These are phyloP conservation scores for Pisolithus thermaeus DNA, from an alignment of 1,284 basidiomycete genomes.

Conservation along the genomic window DNA sequence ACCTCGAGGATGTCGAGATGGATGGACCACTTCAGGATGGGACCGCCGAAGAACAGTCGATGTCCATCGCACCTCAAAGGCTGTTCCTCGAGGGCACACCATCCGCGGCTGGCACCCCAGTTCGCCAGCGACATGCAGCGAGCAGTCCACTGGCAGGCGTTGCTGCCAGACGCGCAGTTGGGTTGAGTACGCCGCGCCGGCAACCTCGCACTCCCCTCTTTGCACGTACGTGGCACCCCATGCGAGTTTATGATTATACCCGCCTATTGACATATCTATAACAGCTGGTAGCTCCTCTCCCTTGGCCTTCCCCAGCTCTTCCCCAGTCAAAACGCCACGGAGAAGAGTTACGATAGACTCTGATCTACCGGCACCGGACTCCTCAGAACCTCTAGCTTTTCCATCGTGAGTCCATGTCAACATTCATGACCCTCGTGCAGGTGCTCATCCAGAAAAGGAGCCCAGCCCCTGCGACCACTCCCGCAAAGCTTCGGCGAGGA, in stretches of 20 bases:
- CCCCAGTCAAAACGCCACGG: conserved; percentile 46
- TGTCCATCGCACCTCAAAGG: conserved; percentile 43
- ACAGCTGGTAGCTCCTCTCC: conserved; percentile 61
- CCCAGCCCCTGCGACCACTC: conserved; percentile 39
- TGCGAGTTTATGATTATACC: no score
- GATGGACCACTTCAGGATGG: conserved; percentile 26
- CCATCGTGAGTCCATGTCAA: conserved; percentile 42
- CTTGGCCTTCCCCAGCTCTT: conserved; percentile 69
- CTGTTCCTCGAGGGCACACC: conserved; percentile 62
- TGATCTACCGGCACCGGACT: conserved; percentile 37
- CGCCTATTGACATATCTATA: background rate
- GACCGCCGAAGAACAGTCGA: conserved; percentile 36
- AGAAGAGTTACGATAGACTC: conserved; percentile 25
- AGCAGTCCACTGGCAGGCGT: conserved; percentile 40
- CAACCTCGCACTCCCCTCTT: conserved; percentile 53
- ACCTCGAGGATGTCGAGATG: conserved; percentile 54
- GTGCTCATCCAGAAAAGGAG: conserved; percentile 24
- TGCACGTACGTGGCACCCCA: conserved; percentile 37
- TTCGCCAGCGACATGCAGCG: conserved; percentile 33
- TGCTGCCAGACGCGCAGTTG: conserved; percentile 58
- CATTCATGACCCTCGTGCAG: background rate
- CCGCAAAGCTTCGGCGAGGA: conserved; percentile 70
- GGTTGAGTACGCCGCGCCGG: conserved; percentile 51
- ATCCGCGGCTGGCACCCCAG: conserved; percentile 49
- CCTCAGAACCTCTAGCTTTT: conserved; percentile 55